A percentile compares a stretch with the other conserved stretches of the same genome.
phyloP scores from a whole-genome alignment of 805 yeast species.

The Yarrowia osloensis region DNA sequence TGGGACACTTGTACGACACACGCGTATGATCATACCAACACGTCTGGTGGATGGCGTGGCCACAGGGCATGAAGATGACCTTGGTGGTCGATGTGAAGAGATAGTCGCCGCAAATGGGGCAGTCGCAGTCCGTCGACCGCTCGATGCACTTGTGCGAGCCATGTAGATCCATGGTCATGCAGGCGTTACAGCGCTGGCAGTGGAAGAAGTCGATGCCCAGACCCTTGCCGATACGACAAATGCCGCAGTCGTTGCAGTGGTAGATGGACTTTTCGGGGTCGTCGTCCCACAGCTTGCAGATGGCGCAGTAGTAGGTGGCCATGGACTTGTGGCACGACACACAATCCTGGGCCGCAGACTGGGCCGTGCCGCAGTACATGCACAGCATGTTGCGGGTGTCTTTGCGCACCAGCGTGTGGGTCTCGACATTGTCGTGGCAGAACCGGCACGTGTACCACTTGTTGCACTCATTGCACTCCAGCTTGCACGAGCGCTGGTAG shows the following conservation, averaged over 20 bases:
- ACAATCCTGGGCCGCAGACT: constrained; percentile 71
- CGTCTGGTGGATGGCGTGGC: constrained; percentile 86
- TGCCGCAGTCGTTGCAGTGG: constrained; percentile 91
- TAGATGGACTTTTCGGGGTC: constrained; percentile 73
- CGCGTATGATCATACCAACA: constrained; percentile 83
- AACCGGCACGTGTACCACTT: constrained; percentile 80
- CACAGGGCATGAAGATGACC: constrained; percentile 90
- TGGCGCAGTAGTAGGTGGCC: constrained; percentile 74
- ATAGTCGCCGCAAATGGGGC: constrained; percentile 91
- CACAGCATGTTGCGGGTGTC: constrained; percentile 72
- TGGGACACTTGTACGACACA: constrained; percentile 87
- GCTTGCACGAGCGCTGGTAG: constrained; percentile 78
- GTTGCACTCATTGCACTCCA: constrained; percentile 74
- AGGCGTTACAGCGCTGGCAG: constrained; percentile 85
- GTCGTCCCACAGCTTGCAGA: constrained; percentile 83
- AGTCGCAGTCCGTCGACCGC: constrained; percentile 84
- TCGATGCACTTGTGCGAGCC: constrained; percentile 82
- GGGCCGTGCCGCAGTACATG: constrained; percentile 76
- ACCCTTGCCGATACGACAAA: constrained; percentile 88
- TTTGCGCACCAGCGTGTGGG: constrained; percentile 60
- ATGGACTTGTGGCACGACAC: constrained; percentile 64
- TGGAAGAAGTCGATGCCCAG: constrained; percentile 88
- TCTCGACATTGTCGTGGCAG: constrained; percentile 65
- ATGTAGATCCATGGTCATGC: constrained; percentile 76
- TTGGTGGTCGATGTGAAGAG: constrained; percentile 79